Conservation (phyloP, 2,329 filamentous ascomycete genomes). For the Fusarium chlamydosporum region DNA sequence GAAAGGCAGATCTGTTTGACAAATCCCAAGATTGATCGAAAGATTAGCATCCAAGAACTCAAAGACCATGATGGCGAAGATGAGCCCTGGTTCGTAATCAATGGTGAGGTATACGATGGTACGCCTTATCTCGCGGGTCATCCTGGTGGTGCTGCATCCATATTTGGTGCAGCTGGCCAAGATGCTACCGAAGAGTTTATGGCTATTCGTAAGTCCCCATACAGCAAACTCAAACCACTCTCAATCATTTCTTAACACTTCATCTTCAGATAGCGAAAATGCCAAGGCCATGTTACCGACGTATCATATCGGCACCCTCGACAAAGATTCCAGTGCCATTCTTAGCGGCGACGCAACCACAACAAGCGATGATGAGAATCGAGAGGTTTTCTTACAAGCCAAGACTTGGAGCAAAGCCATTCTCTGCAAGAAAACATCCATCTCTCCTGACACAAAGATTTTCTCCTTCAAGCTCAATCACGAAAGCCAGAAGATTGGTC, state of each 20-base stretch:
- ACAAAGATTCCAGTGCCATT: conserved; percentile 67
- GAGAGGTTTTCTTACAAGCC: conserved; percentile 77
- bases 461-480: conserved; percentile 87
- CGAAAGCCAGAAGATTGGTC: conserved; percentile 75
- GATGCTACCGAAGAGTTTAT: conserved; percentile 92
- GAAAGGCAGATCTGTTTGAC: conserved; percentile 82
- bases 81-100: conserved; percentile 88
- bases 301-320: conserved; percentile 87
- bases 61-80: conserved; percentile 74
- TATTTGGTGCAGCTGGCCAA: conserved; percentile 83
- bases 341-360: conserved; percentile 62
- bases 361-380: conserved; percentile 59
- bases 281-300: conserved; percentile 90
- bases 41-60: conserved; percentile 79
- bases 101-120: conserved; percentile 91
- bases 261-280: conserved; percentile 82
- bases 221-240: background rate
- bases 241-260: conserved; percentile 44
- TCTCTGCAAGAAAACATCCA: conserved; percentile 74
- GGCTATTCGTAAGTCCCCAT: conserved; percentile 80
- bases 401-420: conserved; percentile 80
- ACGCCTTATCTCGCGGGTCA: conserved; percentile 84
- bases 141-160: conserved; percentile 88
- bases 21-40: conserved; percentile 72
- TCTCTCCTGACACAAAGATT: conserved; percentile 84